Evolutionary conservation across 495 filamentous ascomycete genomes (phyloP), one percentile per base, ranked within the genome.

Genomic region (Podospora anserina): DNA sequence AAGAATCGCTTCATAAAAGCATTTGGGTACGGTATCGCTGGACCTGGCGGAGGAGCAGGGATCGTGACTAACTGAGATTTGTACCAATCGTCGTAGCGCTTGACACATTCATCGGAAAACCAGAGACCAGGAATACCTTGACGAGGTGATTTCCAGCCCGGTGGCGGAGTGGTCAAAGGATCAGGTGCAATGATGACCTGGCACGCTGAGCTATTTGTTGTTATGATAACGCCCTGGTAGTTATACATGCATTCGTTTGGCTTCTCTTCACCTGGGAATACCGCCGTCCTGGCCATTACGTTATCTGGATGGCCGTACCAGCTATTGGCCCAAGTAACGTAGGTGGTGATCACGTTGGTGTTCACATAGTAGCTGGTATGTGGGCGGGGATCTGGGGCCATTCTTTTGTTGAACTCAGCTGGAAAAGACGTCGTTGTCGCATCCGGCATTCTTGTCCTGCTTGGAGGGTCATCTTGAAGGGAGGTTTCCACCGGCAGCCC

Each of bases 201-300:
- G 30, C 64, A 66, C 9, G 26, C 64, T 6, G 64, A 58, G 54
- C 28, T 34, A 54, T 66, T 39, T 7, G 6, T 20, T 18, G 53
- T 66, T n/a, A 66, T 57, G 44, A 66, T 26, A n/a, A 66, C 27
- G 15, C 54, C 64, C 4, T 58, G 53, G 27, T 59, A 58, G 26
- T 23, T 26, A 19, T 58, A 66, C n/a, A 66, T 56, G 55, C 64
- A 66, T 44, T 59, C 57, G 23, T 44, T 23, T 11, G 19, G 20
- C 6, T 7, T 30, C 6, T 66, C 54, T 26, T 66, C 23, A 27
- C 55, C 64, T 5, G 53, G 64, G 19, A 60, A 58, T 5, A 66
- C 4, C 19, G 64, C 49, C 5, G 54, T 58, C 55, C 54, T 28
- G 18, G 26, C 27, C 7, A 13, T 58, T 3, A 30, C 3, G 13